Percentiles rank a stretch among this genome's conserved stretches.
These are phyloP conservation scores for Lodderomyces margitis DNA, from an alignment of 1,139 yeast genomes.

Conservation along the genomic window DNA sequence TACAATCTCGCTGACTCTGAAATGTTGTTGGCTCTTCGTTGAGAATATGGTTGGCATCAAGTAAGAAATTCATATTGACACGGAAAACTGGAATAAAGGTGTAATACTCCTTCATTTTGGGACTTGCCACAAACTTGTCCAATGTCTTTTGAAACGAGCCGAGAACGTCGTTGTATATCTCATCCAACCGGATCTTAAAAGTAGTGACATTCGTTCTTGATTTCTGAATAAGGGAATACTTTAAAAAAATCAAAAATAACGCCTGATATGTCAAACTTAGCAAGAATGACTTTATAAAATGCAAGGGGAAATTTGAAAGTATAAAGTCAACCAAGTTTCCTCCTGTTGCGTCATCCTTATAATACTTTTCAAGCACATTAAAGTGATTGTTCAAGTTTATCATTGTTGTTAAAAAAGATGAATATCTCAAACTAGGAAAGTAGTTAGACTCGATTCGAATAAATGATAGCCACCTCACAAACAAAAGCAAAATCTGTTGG, in stretches of 20 bases:
- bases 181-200: constrained; percentile 10
- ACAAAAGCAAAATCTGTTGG: constrained; percentile 21
- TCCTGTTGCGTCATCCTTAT: constrained; percentile 5
- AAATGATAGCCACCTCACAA: constrained; percentile 33
- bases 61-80: constrained; percentile 12
- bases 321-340: constrained; percentile 5
- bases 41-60: constrained; percentile 13
- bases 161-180: constrained; percentile 10
- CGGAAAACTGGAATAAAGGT: constrained; percentile 7
- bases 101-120: constrained; percentile 1
- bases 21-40: constrained; percentile 1
- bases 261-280: constrained; percentile 24
- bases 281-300: constrained; percentile 20
- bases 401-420: constrained; percentile 28
- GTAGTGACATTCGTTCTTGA: constrained; percentile 5
- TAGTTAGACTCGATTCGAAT: constrained; percentile 29
- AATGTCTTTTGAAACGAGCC: constrained; percentile 11
- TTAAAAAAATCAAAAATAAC: constrained; percentile 21
- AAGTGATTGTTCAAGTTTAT: constrained; percentile 28
- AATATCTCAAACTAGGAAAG: constrained; percentile 33
- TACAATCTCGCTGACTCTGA: background rate
- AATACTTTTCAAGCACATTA: constrained; percentile 19
- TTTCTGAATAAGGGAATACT: constrained; percentile 16
- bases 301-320: constrained; percentile 8
- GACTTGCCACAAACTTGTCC: constrained; percentile 9